Conservation (phyloP, 2,329 filamentous ascomycete species). For the Dothistroma septosporum region DNA sequence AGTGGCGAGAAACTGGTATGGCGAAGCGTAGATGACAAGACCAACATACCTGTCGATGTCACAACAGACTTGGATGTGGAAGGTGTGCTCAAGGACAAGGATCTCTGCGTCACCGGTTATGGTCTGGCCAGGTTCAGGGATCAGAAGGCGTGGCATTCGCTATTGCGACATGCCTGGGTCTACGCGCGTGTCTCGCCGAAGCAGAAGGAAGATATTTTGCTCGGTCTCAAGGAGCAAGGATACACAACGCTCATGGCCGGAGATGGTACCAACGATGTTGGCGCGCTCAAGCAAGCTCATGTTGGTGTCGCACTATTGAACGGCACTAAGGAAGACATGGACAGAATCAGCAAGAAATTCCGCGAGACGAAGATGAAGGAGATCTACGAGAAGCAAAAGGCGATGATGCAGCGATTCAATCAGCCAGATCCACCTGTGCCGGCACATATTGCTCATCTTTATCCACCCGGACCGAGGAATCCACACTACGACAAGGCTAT, state of each 20-base stretch:
- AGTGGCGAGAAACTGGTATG: constrained; percentile 80
- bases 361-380: constrained; percentile 98
- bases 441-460: constrained; percentile 86
- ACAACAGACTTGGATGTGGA: constrained; percentile 72
- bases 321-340: constrained; percentile 84
- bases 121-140: constrained; percentile 84
- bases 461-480: constrained; percentile 83
- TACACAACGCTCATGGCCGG: constrained; percentile 99
- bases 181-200: constrained; percentile 97
- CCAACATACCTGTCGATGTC: constrained; percentile 80
- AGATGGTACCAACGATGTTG: constrained; percentile 97
- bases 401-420: constrained; percentile 91
- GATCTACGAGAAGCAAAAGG: constrained; percentile 91
- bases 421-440: constrained; percentile 90
- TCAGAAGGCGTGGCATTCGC: constrained; percentile 67
- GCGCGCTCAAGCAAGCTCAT: constrained; percentile 95
- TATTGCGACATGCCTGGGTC: constrained; percentile 90
- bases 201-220: constrained; percentile 97
- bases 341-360: constrained; percentile 86
- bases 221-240: constrained; percentile 90
- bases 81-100: constrained; percentile 72
- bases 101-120: constrained; percentile 94
- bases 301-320: constrained; percentile 95
- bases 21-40: constrained; percentile 90
- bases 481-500: constrained; percentile 93